phyloP scores from a whole-genome alignment of 2,329 filamentous ascomycete species.

The Ophiosphaerella korrae region DNA sequence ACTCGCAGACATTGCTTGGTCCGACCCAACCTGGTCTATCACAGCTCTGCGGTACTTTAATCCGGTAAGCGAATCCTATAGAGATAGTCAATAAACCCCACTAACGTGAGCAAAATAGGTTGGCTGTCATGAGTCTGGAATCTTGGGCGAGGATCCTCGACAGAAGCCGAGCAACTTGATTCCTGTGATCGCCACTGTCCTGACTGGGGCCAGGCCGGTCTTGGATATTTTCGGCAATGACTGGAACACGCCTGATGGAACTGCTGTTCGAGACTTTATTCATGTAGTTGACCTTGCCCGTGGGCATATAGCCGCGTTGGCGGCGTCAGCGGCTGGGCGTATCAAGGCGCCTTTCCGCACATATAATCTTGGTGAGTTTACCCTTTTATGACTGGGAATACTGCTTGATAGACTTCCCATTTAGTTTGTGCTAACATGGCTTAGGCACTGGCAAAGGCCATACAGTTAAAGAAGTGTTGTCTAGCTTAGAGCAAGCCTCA shows the following conservation, averaged over 20 bases:
- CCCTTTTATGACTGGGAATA: not conserved
- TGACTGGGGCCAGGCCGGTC: slow-evolving; percentile 59
- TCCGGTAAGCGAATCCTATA: slow-evolving; percentile 48
- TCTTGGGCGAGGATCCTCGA: slow-evolving; percentile 68
- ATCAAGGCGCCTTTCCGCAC: slow-evolving; percentile 43
- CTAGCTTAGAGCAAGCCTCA: slow-evolving; percentile 46
- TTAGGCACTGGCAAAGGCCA: slow-evolving; percentile 49
- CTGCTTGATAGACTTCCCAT: too few species aligned
- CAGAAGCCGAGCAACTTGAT: slow-evolving; percentile 68
- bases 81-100: not conserved
- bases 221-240: slow-evolving; percentile 68
- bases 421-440: slow-evolving; percentile 13
- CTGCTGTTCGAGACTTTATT: slow-evolving; percentile 70
- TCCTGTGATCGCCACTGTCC: slow-evolving; percentile 66
- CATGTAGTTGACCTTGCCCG: slow-evolving; percentile 69
- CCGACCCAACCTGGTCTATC: slow-evolving; percentile 67
- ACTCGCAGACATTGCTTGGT: slow-evolving; percentile 63
- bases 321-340: slow-evolving; percentile 40
- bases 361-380: slow-evolving; percentile 47
- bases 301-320: slow-evolving; percentile 66
- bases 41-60: slow-evolving; percentile 71
- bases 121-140: slow-evolving; percentile 67
- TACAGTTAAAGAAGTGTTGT: slow-evolving; percentile 51
- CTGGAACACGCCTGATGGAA: slow-evolving; percentile 69
- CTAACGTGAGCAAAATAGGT: slow-evolving; percentile 39